A percentile compares a stretch with the other conserved stretches of the same genome.
Evolutionary conservation across 345 rosid genomes (phyloP).

Genomic region (Lepidium sativum): DNA sequence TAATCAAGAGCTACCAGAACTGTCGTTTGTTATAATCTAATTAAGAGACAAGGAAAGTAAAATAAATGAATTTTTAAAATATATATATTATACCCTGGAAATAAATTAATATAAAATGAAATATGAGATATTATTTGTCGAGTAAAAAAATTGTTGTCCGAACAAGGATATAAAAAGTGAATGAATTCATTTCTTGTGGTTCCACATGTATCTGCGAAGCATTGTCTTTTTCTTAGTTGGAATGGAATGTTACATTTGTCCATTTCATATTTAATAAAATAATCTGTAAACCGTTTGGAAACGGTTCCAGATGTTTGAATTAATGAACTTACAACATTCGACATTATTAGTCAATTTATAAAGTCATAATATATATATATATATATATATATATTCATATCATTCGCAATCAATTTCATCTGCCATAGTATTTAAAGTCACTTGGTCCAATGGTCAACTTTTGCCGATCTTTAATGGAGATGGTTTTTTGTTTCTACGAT

Average conservation of each 20-base stretch:
- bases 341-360: not conserved
- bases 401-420: not conserved
- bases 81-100: not conserved
- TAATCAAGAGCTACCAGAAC: no score
- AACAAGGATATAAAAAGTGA: not conserved
- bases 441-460: no score
- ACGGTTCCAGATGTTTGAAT: not conserved
- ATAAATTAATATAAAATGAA: not conserved
- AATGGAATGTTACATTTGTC: conserved; percentile 11
- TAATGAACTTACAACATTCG: not conserved
- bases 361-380: not conserved
- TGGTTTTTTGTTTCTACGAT: no score
- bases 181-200: not conserved
- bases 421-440: not conserved
- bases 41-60: no score
- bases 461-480: no score
- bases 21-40: no score
- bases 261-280: not conserved
- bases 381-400: not conserved
- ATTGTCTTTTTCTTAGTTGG: conserved; percentile 21
- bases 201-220: not conserved
- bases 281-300: not conserved
- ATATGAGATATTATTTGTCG: not conserved
- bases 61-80: no score
- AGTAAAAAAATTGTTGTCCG: not conserved